Evolutionary conservation across 2,329 filamentous ascomycete genomes (phyloP), one percentile per base, ranked within the genome.

Genomic region (Microcyclospora tardicrescens): DNA sequence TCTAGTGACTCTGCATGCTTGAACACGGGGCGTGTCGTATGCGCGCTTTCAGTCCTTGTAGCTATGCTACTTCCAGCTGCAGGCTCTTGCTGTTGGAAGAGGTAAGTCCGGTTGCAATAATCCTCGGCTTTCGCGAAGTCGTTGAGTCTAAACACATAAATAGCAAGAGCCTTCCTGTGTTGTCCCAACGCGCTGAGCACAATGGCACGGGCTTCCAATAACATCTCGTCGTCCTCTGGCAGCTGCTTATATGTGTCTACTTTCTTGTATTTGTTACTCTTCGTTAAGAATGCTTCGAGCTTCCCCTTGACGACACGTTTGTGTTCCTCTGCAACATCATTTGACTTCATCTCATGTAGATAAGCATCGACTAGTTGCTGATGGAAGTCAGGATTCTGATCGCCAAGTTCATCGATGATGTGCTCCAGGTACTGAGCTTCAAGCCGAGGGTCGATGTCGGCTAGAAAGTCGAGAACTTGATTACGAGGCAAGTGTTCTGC

Each of bases 181-280:
- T 89, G 81, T 6, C 84, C 85, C 84, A 96, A 94, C 51, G 91
- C 93, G 61, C 84, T 86, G 30, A 96, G 74, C 14, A 96, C 79
- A 33, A 96, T 80, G 6, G 91, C 91, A 44, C 89, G 79, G 2
- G 85, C 78, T 58, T 96, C 89, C 59, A 82, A 93, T 53, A 95
- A 95, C 2, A 75, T 70, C 0, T 86, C 69, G 57, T 95, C 81
- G 52, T 94, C 83, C 42, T 77, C 71, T 5, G 86, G 84, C 39
- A 98, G 75, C 54, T 84, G 71, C 36, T 72, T 71, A 54, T 94
- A 80, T 11, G 85, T 85, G 57, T 54, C 52, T 36, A 44, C 47
- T 40, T 56, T 55, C 42, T 86, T 86, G 63, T 95, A 96, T 50
- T 85, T 77, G 37, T 72, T 69, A 55, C 84, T 93, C 34, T 74